Evolutionary conservation across 1,139 yeast genomes (phyloP).

Genomic region (Candida pseudoviswanathii): DNA sequence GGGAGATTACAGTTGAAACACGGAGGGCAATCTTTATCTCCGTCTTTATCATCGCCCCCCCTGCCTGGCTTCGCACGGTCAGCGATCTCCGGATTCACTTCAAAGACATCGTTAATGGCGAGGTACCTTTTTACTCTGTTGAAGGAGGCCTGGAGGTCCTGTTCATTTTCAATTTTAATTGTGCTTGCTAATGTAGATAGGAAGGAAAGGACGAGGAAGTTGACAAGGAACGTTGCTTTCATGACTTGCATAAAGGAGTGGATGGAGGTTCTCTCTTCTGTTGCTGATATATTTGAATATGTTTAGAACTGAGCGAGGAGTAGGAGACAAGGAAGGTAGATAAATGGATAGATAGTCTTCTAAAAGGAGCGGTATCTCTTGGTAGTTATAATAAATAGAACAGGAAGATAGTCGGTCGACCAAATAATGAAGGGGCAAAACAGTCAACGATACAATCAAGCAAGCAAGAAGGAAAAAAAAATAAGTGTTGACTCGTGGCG

Average conservation of each 20-base stretch:
- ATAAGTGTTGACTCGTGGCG: background rate
- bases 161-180: slow-evolving; percentile 16
- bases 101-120: slow-evolving; percentile 30
- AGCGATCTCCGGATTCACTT: slow-evolving; percentile 16
- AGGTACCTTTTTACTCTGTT: slow-evolving; percentile 29
- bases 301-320: background rate
- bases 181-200: slow-evolving; percentile 2
- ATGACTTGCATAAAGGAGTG: background rate
- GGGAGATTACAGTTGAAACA: slow-evolving; percentile 95
- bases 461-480: background rate
- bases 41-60: slow-evolving; percentile 14
- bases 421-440: background rate
- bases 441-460: background rate
- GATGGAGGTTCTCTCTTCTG: background rate
- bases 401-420: background rate
- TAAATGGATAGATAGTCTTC: background rate
- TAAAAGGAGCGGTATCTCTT: background rate
- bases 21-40: slow-evolving; percentile 66
- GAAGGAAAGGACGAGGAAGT: slow-evolving; percentile 5
- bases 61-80: slow-evolving; percentile 5
- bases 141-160: slow-evolving; percentile 21
- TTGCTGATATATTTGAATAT: background rate
- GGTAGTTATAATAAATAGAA: background rate
- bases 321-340: background rate
- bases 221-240: slow-evolving; percentile 1